These are phyloP conservation scores for Paramecium octaurelia DNA, from an alignment of 73 alveolate genomes.

Conservation along the genomic window DNA sequence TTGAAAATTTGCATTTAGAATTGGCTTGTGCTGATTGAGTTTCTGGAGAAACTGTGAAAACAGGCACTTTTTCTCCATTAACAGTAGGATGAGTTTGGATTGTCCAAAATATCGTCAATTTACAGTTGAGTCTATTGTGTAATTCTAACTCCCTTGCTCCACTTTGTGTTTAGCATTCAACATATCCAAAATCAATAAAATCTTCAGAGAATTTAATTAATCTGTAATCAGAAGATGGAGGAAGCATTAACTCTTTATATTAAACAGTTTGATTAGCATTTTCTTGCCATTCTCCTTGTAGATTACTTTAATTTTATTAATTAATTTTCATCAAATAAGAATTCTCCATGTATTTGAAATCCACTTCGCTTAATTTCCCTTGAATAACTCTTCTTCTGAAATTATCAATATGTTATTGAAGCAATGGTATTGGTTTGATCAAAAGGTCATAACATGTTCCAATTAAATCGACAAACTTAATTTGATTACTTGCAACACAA, in stretches of 20 bases:
- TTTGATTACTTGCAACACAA: constrained; percentile 83
- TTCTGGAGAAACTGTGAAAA: constrained; percentile 56
- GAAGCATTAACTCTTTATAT: constrained; percentile 83
- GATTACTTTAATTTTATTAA: not conserved
- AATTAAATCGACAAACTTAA: constrained; percentile 89
- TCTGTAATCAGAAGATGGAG: constrained; percentile 62
- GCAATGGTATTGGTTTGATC: constrained; percentile 91
- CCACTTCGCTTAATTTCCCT: constrained; percentile 80
- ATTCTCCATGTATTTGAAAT: constrained; percentile 62
- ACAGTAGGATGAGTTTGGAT: constrained; percentile 22
- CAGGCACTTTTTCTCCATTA: constrained; percentile 41
- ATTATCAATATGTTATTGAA: constrained; percentile 91
- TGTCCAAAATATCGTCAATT: constrained; percentile 63
- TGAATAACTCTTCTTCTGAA: constrained; percentile 91
- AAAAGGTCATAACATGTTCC: constrained; percentile 96
- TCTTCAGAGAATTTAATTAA: constrained; percentile 72
- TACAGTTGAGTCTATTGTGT: constrained; percentile 64
- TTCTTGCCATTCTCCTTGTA: constrained; percentile 66
- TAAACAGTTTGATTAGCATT: constrained; percentile 87
- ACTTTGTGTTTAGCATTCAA: constrained; percentile 68
- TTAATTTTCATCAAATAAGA: constrained; percentile 25
- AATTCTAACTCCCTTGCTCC: constrained; percentile 72
- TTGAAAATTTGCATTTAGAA: constrained; percentile 35
- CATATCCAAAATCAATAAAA: constrained; percentile 74
- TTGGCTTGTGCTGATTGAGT: constrained; percentile 47